Percentiles rank a stretch among this genome's conserved stretches.
Conservation (phyloP, 345 rosid genomes). For the Iberis pinnata region DNA sequence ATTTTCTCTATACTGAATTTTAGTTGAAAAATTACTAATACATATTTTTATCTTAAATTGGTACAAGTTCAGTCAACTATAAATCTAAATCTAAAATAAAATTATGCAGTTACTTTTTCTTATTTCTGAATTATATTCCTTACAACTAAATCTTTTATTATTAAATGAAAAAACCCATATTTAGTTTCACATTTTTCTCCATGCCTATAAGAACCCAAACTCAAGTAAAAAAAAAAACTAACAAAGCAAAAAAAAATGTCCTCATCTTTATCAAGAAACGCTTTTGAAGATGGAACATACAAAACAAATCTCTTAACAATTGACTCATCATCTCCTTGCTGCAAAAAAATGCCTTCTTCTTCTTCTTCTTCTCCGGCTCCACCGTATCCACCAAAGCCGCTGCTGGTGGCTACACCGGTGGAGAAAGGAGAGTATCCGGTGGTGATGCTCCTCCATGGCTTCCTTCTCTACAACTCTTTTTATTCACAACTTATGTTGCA, state of each 20-base stretch:
- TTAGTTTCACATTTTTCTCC: background rate
- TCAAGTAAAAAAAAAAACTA: background rate
- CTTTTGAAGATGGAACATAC: conserved; percentile 43
- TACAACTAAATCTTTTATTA: background rate
- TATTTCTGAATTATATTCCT: background rate
- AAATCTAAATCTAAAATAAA: too few species aligned
- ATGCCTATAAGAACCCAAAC: conserved; percentile 13
- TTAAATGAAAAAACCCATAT: background rate
- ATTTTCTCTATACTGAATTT: too few species aligned
- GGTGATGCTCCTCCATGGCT: conserved; percentile 74
- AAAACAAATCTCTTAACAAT: conserved; percentile 34
- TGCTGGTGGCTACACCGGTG: conserved; percentile 55
- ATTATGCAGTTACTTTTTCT: too few species aligned
- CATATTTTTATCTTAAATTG: too few species aligned
- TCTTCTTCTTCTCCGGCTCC: too few species aligned
- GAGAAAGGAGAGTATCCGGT: conserved; percentile 68
- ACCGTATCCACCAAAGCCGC: conserved; percentile 50
- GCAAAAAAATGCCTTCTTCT: conserved; percentile 14
- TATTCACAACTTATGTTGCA: conserved; percentile 84
- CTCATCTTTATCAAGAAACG: conserved; percentile 27
- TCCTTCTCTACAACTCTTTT: conserved; percentile 68
- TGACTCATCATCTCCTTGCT: conserved; percentile 29
- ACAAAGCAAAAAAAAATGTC: conserved; percentile 14
- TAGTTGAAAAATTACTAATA: background rate
- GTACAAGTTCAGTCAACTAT: too few species aligned